A percentile compares a stretch with the other conserved stretches of the same genome.
phyloP scores from a whole-genome alignment of 148 eudicot genomes.

The Tetragonia tetragonoides region DNA sequence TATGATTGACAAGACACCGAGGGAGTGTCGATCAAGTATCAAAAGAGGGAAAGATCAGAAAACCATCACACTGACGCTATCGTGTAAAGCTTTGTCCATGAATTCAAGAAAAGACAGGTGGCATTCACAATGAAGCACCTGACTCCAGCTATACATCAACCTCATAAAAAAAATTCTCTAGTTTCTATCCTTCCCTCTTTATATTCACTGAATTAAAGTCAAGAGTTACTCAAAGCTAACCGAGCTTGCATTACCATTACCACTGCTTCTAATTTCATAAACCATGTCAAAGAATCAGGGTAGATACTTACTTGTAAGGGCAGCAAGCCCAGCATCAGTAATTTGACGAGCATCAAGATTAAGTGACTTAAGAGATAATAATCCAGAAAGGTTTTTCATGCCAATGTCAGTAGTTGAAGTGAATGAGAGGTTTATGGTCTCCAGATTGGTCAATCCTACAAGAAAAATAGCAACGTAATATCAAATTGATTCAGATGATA shows the following conservation, averaged over 20 bases:
- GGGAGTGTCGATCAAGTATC: no score
- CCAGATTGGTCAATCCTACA: slow-evolving; percentile 59
- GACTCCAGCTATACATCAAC: no score
- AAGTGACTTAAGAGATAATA: slow-evolving; percentile 70
- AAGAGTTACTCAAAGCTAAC: background rate
- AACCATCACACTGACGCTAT: no score
- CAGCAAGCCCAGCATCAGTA: slow-evolving; percentile 71
- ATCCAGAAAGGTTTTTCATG: slow-evolving; percentile 58
- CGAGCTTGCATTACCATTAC: background rate
- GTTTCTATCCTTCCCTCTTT: no score
- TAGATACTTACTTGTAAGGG: slow-evolving; percentile 63
- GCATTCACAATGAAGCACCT: no score
- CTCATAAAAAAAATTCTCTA: no score
- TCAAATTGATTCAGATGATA: background rate
- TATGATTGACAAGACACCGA: no score
- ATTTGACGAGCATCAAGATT: slow-evolving; percentile 73
- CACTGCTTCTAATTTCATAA: background rate
- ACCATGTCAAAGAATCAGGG: slow-evolving; percentile 1
- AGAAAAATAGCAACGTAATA: slow-evolving; percentile 5
- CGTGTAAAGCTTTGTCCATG: no score
- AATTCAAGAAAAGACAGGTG: no score
- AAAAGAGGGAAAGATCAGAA: no score
- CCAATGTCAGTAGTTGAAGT: slow-evolving; percentile 70
- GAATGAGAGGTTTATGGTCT: slow-evolving; percentile 80
- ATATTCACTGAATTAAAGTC: no score